Conservation (phyloP, 257 asterid species). For the Capsicum rhomboideum region DNA sequence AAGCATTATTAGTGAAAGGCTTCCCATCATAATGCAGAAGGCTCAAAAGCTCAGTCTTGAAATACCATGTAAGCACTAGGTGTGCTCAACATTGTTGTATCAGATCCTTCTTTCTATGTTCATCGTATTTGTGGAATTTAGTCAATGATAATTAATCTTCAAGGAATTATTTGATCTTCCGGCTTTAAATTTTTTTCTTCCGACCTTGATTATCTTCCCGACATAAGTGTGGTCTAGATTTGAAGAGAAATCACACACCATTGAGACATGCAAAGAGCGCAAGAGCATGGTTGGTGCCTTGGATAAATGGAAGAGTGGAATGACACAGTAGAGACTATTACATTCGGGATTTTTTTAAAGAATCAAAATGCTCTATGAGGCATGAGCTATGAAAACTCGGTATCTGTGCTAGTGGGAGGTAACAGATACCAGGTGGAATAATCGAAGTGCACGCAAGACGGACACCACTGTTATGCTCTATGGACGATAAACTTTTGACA, state of each 20-base stretch:
- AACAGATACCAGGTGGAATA: neutral
- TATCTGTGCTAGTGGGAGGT: neutral
- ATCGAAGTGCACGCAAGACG: neutral
- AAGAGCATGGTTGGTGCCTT: neutral
- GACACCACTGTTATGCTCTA: neutral
- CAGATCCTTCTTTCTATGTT: conserved; percentile 1
- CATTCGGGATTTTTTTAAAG: neutral
- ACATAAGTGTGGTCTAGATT: neutral
- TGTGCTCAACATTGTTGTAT: conserved; percentile 14
- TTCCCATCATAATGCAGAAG: conserved; percentile 61
- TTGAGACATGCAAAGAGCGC: neutral
- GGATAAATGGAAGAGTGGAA: neutral
- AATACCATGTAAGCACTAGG: conserved; percentile 37
- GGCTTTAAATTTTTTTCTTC: neutral
- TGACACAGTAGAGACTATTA: neutral
- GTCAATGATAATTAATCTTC: conserved; percentile 3
- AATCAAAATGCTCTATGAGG: neutral
- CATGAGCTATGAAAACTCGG: neutral
- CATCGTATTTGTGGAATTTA: neutral
- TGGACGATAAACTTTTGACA: neutral
- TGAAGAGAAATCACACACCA: neutral
- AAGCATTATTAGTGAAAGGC: conserved; percentile 67
- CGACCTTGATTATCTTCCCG: neutral
- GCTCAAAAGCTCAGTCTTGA: conserved; percentile 64
- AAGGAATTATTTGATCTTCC: neutral